Evolutionary conservation across 1,284 basidiomycete genomes (phyloP), one percentile per base, ranked within the genome.

Genomic region (Ustilago shanxiensis): DNA sequence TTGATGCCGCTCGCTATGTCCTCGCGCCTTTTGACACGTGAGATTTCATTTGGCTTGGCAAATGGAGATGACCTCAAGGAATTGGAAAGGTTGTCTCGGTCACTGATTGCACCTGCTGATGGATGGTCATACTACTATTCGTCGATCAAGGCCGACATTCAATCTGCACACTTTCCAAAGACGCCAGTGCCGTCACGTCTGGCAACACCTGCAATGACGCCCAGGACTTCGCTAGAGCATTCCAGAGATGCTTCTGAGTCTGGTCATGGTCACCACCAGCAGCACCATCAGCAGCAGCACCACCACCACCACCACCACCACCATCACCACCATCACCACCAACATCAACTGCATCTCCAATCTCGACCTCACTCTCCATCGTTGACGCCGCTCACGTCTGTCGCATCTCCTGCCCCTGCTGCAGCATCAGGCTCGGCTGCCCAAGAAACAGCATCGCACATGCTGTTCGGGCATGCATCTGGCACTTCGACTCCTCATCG

Each of bases 1-100:
- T 86, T 93, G 1, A 85, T 89, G 18, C 88, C 89, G 0, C 87
- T 93, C 1, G 88, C 89, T 6, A 88, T 89, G 6, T 87, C 90
- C 0, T 88, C 88, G 0, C 88, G 90, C 4, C 86, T 93, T 1
- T 87, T 93, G 29, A 88, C 87, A 37, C 88, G 89, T 31, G 92
- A 93, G 78, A 83, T 93, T 29, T 88, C 90, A 22, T 93, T 90
- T 80, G 89, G 88, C 1, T 88, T 92, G 2, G 91, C 91, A 73
- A 67, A 37, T 13, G 92, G 92, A 0, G 86, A 84, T 1, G 91
- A 93, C 79, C 90, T 91, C 60, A 83, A 83, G 1, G 84, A 85
- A 0, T 87, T 93, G 28, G 91, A 92, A 60, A 83, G 76, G 26
- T 41, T 74, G 20, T 56, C 66, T 10, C 50, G 73, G 10, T 58